phyloP scores from a whole-genome alignment of 495 filamentous ascomycete species.

The Mycothermus thermophilus region DNA sequence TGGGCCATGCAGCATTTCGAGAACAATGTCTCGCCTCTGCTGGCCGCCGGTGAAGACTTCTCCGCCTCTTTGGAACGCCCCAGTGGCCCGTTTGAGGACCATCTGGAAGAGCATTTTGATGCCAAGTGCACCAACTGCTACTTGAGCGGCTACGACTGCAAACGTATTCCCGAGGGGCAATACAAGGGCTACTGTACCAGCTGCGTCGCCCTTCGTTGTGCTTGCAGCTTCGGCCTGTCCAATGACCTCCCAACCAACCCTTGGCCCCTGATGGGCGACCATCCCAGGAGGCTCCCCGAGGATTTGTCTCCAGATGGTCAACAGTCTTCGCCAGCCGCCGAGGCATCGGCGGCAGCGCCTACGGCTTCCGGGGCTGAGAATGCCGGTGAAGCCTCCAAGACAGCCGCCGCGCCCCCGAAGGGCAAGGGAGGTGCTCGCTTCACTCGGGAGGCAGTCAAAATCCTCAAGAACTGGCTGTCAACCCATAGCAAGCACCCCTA shows the following conservation, averaged over 20 bases:
- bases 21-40: conserved; percentile 15
- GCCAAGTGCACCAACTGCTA: conserved; percentile 59
- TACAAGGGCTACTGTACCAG: conserved; percentile 59
- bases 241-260: conserved; percentile 29
- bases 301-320: conserved; percentile 32
- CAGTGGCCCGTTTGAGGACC: conserved; percentile 23
- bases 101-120: conserved; percentile 26
- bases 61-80: conserved; percentile 7
- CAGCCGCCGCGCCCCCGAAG: conserved; percentile 18
- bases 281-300: conserved; percentile 30
- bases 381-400: no score
- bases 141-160: conserved; percentile 57
- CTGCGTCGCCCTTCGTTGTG: conserved; percentile 60
- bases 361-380: conserved; percentile 24
- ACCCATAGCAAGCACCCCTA: conserved; percentile 66
- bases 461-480: conserved; percentile 65
- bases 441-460: conserved; percentile 55
- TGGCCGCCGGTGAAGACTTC: conserved; percentile 8
- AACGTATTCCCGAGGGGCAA: conserved; percentile 52
- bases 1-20: conserved; percentile 37
- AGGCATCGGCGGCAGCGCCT: conserved; percentile 1
- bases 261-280: conserved; percentile 33
- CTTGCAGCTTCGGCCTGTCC: conserved; percentile 48
- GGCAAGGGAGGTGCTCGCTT: conserved; percentile 47
- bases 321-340: conserved; percentile 28